Evolutionary conservation across 1,284 basidiomycete species (phyloP).

Genomic region (Fomitopsis pinicola): DNA sequence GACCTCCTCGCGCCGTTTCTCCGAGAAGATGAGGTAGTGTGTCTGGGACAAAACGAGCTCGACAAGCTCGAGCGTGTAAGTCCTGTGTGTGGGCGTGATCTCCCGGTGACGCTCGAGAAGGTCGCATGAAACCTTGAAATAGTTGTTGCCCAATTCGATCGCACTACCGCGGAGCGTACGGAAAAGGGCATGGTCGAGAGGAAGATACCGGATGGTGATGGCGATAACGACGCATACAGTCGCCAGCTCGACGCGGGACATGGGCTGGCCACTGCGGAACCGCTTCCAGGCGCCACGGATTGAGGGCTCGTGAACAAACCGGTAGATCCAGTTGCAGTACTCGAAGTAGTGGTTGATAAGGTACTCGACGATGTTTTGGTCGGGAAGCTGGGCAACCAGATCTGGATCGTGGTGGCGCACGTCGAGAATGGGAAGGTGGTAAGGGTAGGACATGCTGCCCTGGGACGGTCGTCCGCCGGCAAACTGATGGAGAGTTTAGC

Average conservation of each 20-base stretch:
- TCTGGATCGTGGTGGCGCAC: slow-evolving; percentile 47
- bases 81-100: slow-evolving; percentile 34
- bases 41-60: slow-evolving; percentile 64
- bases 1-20: slow-evolving; percentile 73
- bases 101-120: slow-evolving; percentile 57
- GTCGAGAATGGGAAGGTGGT: slow-evolving; percentile 9
- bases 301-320: slow-evolving; percentile 60
- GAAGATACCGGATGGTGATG: slow-evolving; percentile 67
- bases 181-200: slow-evolving; percentile 56
- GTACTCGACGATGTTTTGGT: slow-evolving; percentile 61
- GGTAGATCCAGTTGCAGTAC: slow-evolving; percentile 81
- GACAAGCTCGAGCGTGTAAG: slow-evolving; percentile 70
- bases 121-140: slow-evolving; percentile 61
- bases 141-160: slow-evolving; percentile 57
- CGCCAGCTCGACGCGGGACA: slow-evolving; percentile 65
- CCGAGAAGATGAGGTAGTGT: slow-evolving; percentile 70
- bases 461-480: neutral
- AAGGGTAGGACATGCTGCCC: neutral
- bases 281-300: slow-evolving; percentile 64
- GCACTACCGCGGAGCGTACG: slow-evolving; percentile 41
- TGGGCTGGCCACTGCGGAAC: slow-evolving; percentile 59
- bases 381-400: slow-evolving; percentile 59
- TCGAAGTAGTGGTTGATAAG: slow-evolving; percentile 75
- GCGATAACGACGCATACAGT: slow-evolving; percentile 70
- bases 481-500: neutral